Evolutionary conservation across 2,329 filamentous ascomycete species (phyloP).

Genomic region (Chaetomium olivaceum): DNA sequence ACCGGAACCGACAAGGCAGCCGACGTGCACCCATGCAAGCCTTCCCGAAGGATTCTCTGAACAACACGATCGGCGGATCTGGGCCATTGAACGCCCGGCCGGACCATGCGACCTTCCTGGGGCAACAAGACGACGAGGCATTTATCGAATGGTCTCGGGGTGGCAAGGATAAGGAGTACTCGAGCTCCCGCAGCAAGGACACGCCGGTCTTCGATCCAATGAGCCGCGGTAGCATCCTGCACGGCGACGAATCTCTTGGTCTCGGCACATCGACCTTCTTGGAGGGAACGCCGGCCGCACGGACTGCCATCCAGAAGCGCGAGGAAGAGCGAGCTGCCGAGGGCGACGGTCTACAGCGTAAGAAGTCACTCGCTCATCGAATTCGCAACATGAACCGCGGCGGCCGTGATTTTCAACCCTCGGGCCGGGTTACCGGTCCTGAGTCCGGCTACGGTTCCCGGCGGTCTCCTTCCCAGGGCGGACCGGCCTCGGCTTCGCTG

Average conservation of each 20-base stretch:
- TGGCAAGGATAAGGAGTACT: conserved; percentile 29
- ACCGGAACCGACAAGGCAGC: conserved; percentile 83
- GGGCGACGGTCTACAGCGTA: conserved; percentile 70
- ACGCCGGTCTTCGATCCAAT: conserved; percentile 67
- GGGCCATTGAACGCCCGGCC: conserved; percentile 80
- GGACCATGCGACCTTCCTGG: conserved; percentile 86
- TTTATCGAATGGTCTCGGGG: conserved; percentile 74
- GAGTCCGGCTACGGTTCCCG: conserved; percentile 49
- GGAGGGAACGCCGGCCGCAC: conserved; percentile 86
- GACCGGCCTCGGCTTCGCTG: conserved; percentile 36
- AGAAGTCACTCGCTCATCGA: conserved; percentile 92
- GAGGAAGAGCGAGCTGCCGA: conserved; percentile 68
- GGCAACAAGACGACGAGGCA: conserved; percentile 75
- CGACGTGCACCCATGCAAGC: conserved; percentile 91
- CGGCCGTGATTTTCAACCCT: conserved; percentile 60
- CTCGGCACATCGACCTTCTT: conserved; percentile 94
- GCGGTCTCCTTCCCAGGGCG: conserved; percentile 43
- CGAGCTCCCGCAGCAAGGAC: conserved; percentile 40
- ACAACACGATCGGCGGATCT: conserved; percentile 86
- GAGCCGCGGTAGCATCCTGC: conserved; percentile 68
- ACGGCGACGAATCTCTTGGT: conserved; percentile 80
- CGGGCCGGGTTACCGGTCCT: conserved; percentile 59
- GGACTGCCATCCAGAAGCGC: conserved; percentile 72
- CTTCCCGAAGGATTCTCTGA: conserved; percentile 87
- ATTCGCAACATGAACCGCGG: conserved; percentile 80